Conservation (phyloP, 805 yeast species). For the Metschnikowia bowlesiae region DNA sequence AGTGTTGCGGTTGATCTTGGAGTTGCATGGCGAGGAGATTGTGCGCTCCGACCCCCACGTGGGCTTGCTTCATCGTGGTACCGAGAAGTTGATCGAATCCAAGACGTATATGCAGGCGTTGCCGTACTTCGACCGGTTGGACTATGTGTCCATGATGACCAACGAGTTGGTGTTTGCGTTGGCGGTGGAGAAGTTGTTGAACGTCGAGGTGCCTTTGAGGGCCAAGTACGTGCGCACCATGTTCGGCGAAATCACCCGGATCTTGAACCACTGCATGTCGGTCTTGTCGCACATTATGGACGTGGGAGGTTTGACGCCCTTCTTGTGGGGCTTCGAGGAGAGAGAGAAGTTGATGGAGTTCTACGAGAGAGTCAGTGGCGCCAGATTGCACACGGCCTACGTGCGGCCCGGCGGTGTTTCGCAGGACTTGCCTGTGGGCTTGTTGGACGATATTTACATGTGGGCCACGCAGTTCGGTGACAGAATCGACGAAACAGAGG, state of each 20-base stretch:
- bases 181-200: constrained; percentile 80
- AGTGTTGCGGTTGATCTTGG: constrained; percentile 79
- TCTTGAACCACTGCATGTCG: constrained; percentile 82
- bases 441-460: constrained; percentile 87
- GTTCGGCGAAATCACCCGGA: constrained; percentile 83
- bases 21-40: constrained; percentile 84
- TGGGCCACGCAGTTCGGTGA: constrained; percentile 97
- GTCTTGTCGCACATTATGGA: constrained; percentile 88
- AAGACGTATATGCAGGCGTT: constrained; percentile 85
- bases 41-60: constrained; percentile 86
- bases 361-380: constrained; percentile 87
- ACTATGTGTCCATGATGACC: constrained; percentile 85
- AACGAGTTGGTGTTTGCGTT: constrained; percentile 80
- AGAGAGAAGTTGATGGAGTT: constrained; percentile 91
- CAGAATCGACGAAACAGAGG: constrained; percentile 87
- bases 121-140: constrained; percentile 85
- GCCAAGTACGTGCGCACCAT: constrained; percentile 80
- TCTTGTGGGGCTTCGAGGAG: constrained; percentile 92
- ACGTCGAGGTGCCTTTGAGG: constrained; percentile 80
- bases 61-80: constrained; percentile 83
- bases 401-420: constrained; percentile 91
- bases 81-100: constrained; percentile 81
- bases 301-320: constrained; percentile 91
- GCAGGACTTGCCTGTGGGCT: constrained; percentile 81
- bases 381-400: constrained; percentile 83